Conservation (phyloP, 345 rosid genomes). For the Eucalyptus pauciflora region DNA sequence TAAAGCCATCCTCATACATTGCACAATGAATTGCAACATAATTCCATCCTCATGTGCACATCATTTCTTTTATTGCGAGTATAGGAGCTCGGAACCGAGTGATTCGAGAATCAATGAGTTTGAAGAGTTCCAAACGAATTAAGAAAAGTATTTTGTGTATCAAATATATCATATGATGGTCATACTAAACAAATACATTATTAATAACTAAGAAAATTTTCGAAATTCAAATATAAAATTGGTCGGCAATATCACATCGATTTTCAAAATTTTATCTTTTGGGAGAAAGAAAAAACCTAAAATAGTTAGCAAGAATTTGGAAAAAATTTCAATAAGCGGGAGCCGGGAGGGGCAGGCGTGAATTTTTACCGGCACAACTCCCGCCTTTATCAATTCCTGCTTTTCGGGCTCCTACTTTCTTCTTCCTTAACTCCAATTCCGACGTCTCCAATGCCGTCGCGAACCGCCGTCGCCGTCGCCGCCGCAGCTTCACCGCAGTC, state of each 20-base stretch:
- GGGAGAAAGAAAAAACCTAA: background rate
- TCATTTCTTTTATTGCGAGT: background rate
- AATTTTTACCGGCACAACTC: background rate
- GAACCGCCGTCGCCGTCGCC: background rate
- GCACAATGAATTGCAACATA: background rate
- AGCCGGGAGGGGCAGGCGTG: background rate
- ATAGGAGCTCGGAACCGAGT: rapidly evolving
- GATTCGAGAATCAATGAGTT: rapidly evolving
- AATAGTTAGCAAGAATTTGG: background rate
- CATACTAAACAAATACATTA: background rate
- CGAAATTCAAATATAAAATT: background rate
- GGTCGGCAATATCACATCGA: background rate
- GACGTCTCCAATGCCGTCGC: background rate
- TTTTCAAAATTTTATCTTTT: background rate
- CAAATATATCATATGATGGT: rapidly evolving
- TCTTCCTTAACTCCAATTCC: background rate
- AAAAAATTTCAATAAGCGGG: background rate
- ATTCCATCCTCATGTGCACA: background rate
- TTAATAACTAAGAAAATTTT: rapidly evolving
- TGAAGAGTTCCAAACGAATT: rapidly evolving
- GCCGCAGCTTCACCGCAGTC: background rate
- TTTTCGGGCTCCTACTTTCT: background rate
- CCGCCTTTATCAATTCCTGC: background rate
- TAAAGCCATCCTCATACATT: background rate
- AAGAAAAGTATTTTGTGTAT: background rate